Percentiles rank a stretch among this genome's conserved stretches.
Conservation (phyloP, 2,329 filamentous ascomycete genomes). For the Botrytis galanthina region DNA sequence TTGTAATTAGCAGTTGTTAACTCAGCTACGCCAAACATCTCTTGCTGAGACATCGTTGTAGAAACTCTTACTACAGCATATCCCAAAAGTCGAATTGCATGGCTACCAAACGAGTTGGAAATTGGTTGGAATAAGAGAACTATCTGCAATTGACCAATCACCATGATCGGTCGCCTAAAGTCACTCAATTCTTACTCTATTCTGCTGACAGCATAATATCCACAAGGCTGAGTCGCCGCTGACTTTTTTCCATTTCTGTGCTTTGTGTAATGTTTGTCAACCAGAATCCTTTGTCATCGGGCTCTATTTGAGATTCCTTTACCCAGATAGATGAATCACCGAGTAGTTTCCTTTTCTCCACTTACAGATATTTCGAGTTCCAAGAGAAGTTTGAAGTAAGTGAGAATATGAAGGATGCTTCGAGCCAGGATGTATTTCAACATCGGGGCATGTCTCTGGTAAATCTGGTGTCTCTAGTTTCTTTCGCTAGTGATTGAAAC, state of each 20-base stretch:
- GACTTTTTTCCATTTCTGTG: background rate
- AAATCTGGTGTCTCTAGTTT: background rate
- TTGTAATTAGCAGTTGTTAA: background rate
- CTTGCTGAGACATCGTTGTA: background rate
- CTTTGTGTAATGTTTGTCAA: background rate
- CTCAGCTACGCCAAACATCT: background rate
- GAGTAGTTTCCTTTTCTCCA: background rate
- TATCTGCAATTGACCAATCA: background rate
- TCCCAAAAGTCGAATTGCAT: background rate
- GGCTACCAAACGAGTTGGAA: background rate
- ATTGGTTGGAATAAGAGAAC: background rate
- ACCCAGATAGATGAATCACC: background rate
- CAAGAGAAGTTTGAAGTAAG: background rate
- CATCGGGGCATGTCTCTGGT: background rate
- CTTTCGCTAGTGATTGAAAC: rapidly evolving
- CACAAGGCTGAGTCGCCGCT: background rate
- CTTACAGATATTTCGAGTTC: background rate
- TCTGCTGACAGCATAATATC: background rate
- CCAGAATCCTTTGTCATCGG: background rate
- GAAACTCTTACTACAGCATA: background rate
- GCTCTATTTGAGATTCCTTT: background rate
- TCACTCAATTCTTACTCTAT: background rate
- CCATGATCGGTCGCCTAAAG: background rate
- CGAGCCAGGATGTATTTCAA: background rate
- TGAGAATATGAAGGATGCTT: background rate